Conservation (phyloP, 148 eudicot species). For the Oxyria digyna region DNA sequence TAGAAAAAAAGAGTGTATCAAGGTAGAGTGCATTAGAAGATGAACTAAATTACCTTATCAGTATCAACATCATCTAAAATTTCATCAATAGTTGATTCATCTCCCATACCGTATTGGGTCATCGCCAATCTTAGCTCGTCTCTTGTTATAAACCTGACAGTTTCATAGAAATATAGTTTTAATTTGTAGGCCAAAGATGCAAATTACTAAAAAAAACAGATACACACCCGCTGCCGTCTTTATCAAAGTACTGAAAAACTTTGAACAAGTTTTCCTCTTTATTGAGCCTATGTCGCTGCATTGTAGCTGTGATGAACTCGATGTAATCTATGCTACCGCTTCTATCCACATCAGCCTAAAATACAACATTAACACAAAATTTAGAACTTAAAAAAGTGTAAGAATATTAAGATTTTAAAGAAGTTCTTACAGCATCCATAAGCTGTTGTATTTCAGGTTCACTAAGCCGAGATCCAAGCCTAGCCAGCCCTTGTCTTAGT, state of each 20-base stretch:
- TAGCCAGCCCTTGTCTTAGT: constrained; percentile 54
- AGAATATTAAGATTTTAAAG: not conserved
- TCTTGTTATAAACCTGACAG: constrained; percentile 58
- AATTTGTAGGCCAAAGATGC: not conserved
- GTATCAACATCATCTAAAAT: constrained; percentile 80
- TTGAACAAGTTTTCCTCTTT: constrained; percentile 56
- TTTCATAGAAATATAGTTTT: not conserved
- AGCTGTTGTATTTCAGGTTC: constrained; percentile 65
- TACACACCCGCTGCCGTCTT: constrained; percentile 66
- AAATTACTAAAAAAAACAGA: not conserved
- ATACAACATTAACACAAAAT: not conserved
- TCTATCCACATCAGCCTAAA: constrained; percentile 84
- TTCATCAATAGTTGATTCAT: constrained; percentile 82
- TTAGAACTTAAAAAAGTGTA: not conserved
- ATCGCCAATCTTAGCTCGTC: constrained; percentile 76
- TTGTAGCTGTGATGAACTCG: constrained; percentile 81
- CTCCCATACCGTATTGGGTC: constrained; percentile 74
- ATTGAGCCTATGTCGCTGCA: constrained; percentile 83
- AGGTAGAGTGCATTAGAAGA: not conserved
- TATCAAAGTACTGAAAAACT: constrained; percentile 71
- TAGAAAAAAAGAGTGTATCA: not conserved
- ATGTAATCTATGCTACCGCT: constrained; percentile 77
- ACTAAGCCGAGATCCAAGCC: constrained; percentile 55
- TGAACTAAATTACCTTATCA: constrained; percentile 31
- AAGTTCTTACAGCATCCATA: constrained; percentile 72